Evolutionary conservation across 225 moss, liverwort and hornwort genomes (phyloP).

Genomic region (Bryum argenteum): DNA sequence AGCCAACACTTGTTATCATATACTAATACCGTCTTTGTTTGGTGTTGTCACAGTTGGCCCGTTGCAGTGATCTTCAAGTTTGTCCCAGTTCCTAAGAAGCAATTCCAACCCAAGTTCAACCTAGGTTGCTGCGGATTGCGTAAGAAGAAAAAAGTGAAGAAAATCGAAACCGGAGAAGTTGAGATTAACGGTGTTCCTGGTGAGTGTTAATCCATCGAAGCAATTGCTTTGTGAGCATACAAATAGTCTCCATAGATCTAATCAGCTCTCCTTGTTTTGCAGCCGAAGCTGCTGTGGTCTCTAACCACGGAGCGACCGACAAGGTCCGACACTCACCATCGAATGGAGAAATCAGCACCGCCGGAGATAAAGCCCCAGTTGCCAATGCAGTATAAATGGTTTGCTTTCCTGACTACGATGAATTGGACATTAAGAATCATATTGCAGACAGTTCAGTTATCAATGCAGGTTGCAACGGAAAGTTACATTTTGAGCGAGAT

Average conservation of each 20-base stretch:
- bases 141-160: neutral
- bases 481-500: neutral
- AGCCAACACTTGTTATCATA: neutral
- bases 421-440: neutral
- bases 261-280: neutral
- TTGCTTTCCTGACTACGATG: neutral
- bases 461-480: neutral
- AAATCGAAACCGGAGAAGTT: neutral
- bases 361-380: constrained; percentile 18
- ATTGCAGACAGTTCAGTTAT: neutral
- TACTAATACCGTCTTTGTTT: constrained; percentile 1
- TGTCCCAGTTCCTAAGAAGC: constrained; percentile 56
- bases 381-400: constrained; percentile 14
- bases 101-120: constrained; percentile 25
- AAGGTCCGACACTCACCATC: neutral
- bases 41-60: constrained; percentile 63
- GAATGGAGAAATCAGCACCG: constrained; percentile 28
- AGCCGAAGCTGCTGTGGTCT: neutral
- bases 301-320: neutral
- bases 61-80: constrained; percentile 65
- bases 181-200: constrained; percentile 6
- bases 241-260: neutral
- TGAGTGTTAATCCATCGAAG: constrained; percentile 10
- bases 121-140: constrained; percentile 9
- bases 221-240: neutral